Base-by-base conservation (phyloP, 2,329 filamentous ascomycete species). In the Calonectria leucothoes region DNA sequence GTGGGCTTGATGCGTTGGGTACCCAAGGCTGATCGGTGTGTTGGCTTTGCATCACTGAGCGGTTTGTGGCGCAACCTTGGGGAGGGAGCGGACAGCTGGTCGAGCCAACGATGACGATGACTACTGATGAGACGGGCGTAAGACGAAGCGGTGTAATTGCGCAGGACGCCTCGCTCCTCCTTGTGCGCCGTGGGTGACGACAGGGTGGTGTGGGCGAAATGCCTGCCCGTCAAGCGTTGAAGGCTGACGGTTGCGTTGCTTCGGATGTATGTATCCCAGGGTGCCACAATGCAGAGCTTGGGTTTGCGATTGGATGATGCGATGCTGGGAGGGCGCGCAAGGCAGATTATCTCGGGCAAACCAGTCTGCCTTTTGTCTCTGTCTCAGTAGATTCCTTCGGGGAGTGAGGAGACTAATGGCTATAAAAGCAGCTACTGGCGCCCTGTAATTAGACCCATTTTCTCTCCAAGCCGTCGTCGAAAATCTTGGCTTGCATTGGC, bases 61-160 rank as follows among this genome's bases (percentile, higher is more conserved):
- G 15, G 42, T 23, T 25, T 33, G 69, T 70, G 64, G 52, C 55
- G 52, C 45, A 45, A 63, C 69, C 27, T 20, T 55, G 59, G 49
- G 49, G 42, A 29, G n/a, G 37, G 33, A 65, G 55, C 35, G 27
- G 35, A 25, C 48, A 35, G 39, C 27, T 49, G 29, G 65, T 57
- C 8, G 25, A 31, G 27, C 20, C 11, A 42, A 15, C 67, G 10
- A 35, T 33, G 31, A 31, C 14, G 29, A 66, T 33, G 33, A 23
- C 39, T 23, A 52, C 23, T 57, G 29, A 33, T 33, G 20, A 14
- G 42, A 63, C 23, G 49, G 52, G 52, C 25, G 59, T 33, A 6
- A 29, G 15, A 48, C 45, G 48, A 35, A 69, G 69, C 69, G 69
- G 64, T 71, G 65, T 72, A 59, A 70, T 66, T 66, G 49, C 61